These are phyloP conservation scores for Silene vulgaris DNA, from an alignment of 179 eudicot genomes.

Conservation along the genomic window DNA sequence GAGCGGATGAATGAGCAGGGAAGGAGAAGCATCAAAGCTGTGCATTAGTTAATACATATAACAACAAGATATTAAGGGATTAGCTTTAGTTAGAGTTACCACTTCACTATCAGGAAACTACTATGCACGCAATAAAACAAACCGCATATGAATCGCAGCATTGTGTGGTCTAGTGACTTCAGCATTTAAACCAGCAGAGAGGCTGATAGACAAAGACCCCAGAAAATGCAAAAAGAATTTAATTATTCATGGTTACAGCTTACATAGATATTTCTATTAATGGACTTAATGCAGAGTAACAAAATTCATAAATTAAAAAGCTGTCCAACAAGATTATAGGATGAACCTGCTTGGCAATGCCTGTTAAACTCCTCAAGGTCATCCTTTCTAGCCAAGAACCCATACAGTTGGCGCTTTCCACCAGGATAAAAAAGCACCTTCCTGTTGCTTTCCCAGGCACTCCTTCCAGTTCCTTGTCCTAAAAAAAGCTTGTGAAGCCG, in stretches of 20 bases:
- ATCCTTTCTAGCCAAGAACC: constrained; percentile 58
- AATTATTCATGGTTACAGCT: not conserved
- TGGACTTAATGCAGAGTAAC: not conserved
- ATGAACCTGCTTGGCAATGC: constrained; percentile 52
- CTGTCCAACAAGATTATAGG: not conserved
- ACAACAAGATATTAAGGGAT: not conserved
- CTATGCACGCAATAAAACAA: no score
- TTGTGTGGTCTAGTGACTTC: not conserved
- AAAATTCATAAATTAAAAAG: not conserved
- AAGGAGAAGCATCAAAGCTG: constrained; percentile 7
- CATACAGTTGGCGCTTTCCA: constrained; percentile 69
- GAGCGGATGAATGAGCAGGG: not conserved
- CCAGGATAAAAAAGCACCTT: constrained; percentile 47
- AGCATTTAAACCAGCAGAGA: not conserved
- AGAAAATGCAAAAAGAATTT: not conserved
- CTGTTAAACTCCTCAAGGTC: constrained; percentile 63
- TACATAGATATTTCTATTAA: not conserved
- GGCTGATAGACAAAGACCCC: not conserved
- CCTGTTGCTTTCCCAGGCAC: constrained; percentile 49
- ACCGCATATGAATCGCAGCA: no score
- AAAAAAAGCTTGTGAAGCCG: constrained; percentile 56
- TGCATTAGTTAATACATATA: not conserved
- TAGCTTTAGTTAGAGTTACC: not conserved
- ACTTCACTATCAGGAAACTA: not conserved
- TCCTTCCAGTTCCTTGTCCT: constrained; percentile 50